Conservation (phyloP, 2,329 filamentous ascomycete species). For the Diplodia scrobiculata region DNA sequence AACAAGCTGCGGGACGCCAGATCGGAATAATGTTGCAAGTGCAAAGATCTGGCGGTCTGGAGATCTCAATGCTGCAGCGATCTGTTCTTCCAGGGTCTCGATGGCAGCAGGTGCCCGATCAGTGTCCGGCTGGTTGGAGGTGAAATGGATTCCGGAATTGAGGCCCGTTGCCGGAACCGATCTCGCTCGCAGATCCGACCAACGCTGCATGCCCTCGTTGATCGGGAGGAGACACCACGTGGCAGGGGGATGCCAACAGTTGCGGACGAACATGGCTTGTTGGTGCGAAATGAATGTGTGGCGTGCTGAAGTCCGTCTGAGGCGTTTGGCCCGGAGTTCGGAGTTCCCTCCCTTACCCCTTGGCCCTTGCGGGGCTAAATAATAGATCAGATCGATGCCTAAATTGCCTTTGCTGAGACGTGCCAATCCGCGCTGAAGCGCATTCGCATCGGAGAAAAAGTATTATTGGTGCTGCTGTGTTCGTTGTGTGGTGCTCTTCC, state of each 20-base stretch:
- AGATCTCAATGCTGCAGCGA: neutral
- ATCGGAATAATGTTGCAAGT: neutral
- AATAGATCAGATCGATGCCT: neutral
- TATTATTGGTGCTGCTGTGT: neutral
- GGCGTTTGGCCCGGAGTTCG: conserved; percentile 3
- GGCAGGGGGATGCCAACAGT: neutral
- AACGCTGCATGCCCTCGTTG: neutral
- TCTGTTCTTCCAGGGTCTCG: neutral
- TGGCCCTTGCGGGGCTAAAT: conserved; percentile 10
- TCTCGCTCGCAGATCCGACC: neutral
- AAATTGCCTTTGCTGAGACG: conserved; percentile 12
- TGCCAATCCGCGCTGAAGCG: neutral
- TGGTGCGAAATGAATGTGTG: neutral
- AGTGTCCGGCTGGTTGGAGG: neutral
- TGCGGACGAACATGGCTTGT: too few relatives aligned
- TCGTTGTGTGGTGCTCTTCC: neutral
- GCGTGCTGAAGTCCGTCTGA: neutral
- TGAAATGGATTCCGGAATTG: neutral
- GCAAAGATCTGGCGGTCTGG: neutral
- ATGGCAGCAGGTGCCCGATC: neutral
- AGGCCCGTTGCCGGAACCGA: neutral
- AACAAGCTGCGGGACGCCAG: neutral
- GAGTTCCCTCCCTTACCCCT: conserved; percentile 22
- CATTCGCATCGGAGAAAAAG: neutral
- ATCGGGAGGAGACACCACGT: neutral